Conservation (phyloP, 2,329 filamentous ascomycete genomes). For the Didymosphaeria variabile region DNA sequence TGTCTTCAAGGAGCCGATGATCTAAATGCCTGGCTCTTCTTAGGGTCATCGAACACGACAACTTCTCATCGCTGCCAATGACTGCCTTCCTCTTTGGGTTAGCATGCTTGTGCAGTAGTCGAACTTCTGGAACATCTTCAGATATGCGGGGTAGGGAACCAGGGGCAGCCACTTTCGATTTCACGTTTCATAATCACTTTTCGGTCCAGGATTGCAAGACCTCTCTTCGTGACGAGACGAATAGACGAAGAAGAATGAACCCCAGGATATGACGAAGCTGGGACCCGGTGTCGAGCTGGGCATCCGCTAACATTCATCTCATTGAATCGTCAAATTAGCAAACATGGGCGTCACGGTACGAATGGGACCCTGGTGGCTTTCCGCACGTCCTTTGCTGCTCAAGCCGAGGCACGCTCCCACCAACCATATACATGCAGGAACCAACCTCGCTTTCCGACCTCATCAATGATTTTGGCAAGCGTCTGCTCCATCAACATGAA, state of each 20-base stretch:
- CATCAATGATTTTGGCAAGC: neutral
- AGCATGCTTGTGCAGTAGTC: neutral
- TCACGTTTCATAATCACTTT: no score
- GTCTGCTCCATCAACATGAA: neutral
- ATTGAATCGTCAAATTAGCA: neutral
- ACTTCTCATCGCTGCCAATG: constrained; percentile 15
- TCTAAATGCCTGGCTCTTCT: constrained; percentile 43
- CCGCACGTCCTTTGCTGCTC: neutral
- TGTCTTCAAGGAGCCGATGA: constrained; percentile 39
- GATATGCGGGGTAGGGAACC: neutral
- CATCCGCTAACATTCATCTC: neutral
- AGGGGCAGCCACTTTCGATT: neutral
- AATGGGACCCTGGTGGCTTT: neutral
- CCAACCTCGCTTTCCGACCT: neutral
- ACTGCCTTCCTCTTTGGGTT: neutral
- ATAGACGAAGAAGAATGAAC: no score
- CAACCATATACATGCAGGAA: neutral
- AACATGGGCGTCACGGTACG: neutral
- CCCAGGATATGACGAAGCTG: no score
- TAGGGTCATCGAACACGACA: constrained; percentile 50
- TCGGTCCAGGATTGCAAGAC: no score
- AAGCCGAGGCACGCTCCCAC: neutral
- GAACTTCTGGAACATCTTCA: neutral
- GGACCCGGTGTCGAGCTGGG: neutral
- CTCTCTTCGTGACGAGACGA: no score